phyloP scores from a whole-genome alignment of 2,329 filamentous ascomycete species.

The Ceratocystiopsis minuta region DNA sequence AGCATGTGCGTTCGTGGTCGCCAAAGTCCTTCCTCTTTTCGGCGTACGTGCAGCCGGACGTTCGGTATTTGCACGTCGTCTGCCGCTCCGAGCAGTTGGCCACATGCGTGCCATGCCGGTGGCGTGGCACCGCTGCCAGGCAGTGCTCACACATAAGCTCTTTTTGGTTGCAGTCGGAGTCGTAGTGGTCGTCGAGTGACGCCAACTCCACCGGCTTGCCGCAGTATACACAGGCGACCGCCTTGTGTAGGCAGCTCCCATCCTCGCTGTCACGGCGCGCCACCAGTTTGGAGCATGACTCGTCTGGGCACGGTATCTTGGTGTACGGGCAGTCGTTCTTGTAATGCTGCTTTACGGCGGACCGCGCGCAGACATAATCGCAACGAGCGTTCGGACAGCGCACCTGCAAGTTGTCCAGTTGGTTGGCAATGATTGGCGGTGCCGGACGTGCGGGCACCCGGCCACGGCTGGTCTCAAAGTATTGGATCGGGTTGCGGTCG shows the following conservation, averaged over 20 bases:
- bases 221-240: constrained; percentile 35
- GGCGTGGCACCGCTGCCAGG: constrained; percentile 23
- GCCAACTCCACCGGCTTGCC: constrained; percentile 27
- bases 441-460: constrained; percentile 12
- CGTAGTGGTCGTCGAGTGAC: constrained; percentile 27
- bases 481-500: constrained; percentile 29
- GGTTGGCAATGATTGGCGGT: constrained; percentile 34
- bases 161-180: constrained; percentile 25
- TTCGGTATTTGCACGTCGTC: constrained; percentile 26
- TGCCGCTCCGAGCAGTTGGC: constrained; percentile 26
- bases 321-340: constrained; percentile 37
- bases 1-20: constrained; percentile 29
- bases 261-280: constrained; percentile 29
- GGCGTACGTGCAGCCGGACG: constrained; percentile 28
- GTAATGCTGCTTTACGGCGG: constrained; percentile 37
- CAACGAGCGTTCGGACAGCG: constrained; percentile 43
- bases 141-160: constrained; percentile 33
- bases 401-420: constrained; percentile 41
- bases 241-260: constrained; percentile 36
- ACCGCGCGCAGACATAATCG: constrained; percentile 29
- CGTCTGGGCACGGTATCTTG: constrained; percentile 35
- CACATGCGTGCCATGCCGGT: constrained; percentile 28
- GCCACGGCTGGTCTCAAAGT: constrained; percentile 12
- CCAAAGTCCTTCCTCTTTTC: constrained; percentile 22
- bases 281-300: constrained; percentile 32